These are phyloP conservation scores for Cercophora sp. DNA, from an alignment of 495 filamentous ascomycete species.

Conservation along the genomic window DNA sequence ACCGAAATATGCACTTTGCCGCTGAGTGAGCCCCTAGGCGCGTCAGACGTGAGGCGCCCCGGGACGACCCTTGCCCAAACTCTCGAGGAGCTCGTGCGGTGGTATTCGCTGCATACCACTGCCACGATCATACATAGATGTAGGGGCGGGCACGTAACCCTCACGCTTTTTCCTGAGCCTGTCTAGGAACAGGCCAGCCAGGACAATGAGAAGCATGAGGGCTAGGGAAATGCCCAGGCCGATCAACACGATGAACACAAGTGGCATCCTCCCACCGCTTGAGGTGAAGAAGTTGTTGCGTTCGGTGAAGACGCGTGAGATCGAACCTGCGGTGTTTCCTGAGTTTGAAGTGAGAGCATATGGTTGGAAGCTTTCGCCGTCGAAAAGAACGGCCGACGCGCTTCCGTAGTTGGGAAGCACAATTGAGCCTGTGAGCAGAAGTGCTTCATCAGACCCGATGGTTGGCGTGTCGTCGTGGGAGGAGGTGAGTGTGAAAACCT, in stretches of 20 bases:
- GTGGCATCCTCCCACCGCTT: conserved; percentile 52
- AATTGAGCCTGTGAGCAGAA: conserved; percentile 82
- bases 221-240: conserved; percentile 85
- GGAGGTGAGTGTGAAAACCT: conserved; percentile 66
- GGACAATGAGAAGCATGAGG: conserved; percentile 83
- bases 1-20: neutral
- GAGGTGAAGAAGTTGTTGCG: conserved; percentile 60
- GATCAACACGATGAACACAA: conserved; percentile 87
- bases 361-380: conserved; percentile 72
- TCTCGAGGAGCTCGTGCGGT: conserved; percentile 71
- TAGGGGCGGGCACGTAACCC: conserved; percentile 80
- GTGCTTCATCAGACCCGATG: conserved; percentile 59
- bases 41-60: conserved; percentile 42
- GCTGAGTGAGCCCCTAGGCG: neutral
- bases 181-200: conserved; percentile 77
- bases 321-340: conserved; percentile 60
- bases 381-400: conserved; percentile 81
- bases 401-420: conserved; percentile 68
- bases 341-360: conserved; percentile 71
- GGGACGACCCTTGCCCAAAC: conserved; percentile 33
- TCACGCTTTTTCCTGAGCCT: conserved; percentile 78
- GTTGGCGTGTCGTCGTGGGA: conserved; percentile 58
- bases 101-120: conserved; percentile 76
- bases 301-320: conserved; percentile 75
- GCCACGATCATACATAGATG: conserved; percentile 66